These are phyloP conservation scores for Peltaster fructicola DNA, from an alignment of 2,329 filamentous ascomycete genomes.

Conservation along the genomic window DNA sequence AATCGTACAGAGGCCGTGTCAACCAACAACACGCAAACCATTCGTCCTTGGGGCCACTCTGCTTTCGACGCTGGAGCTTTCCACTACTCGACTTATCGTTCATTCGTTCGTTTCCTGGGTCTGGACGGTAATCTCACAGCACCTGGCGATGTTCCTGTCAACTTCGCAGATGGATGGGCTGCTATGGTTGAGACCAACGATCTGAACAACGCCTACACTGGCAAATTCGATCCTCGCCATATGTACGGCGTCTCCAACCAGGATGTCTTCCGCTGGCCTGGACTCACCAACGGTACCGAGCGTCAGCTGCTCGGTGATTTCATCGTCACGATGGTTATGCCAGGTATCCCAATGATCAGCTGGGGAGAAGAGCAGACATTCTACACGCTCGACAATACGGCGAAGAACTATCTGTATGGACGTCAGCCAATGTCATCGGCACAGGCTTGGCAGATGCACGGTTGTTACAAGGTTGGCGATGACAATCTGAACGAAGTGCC, in stretches of 20 bases:
- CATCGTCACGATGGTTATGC: constrained; percentile 40
- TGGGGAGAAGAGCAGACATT: constrained; percentile 52
- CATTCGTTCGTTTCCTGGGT: constrained; percentile 42
- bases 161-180: constrained; percentile 39
- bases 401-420: constrained; percentile 47
- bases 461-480: constrained; percentile 41
- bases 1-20: constrained; percentile 32
- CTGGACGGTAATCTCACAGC: constrained; percentile 39
- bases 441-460: constrained; percentile 46
- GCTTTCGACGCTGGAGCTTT: constrained; percentile 44
- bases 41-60: constrained; percentile 34
- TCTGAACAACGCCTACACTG: constrained; percentile 41
- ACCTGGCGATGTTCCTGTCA: constrained; percentile 34
- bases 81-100: constrained; percentile 46
- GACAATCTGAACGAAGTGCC: constrained; percentile 42
- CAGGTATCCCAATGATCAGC: constrained; percentile 41
- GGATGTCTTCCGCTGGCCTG: constrained; percentile 48
- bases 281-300: constrained; percentile 38
- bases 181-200: constrained; percentile 41
- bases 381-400: constrained; percentile 46
- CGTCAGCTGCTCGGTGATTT: constrained; percentile 40
- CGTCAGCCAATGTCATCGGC: constrained; percentile 44
- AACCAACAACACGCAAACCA: constrained; percentile 31
- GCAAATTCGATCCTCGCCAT: constrained; percentile 44
- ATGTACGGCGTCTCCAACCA: constrained; percentile 49